Evolutionary conservation across 2,329 filamentous ascomycete genomes (phyloP), one percentile per base, ranked within the genome.

Genomic region (Fusarium haematococcum): DNA sequence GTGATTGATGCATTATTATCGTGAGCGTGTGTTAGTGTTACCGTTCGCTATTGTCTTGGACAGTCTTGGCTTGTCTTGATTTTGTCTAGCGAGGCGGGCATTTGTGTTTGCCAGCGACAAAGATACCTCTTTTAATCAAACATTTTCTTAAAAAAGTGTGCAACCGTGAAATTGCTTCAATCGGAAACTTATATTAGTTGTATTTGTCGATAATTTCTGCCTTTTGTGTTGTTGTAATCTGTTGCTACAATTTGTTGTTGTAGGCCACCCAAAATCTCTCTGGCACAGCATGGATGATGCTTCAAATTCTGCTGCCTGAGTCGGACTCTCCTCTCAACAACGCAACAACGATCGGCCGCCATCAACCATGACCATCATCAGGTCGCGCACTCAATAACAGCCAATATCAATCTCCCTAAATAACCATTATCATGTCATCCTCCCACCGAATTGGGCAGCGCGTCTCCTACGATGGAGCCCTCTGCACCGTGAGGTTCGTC

Each of bases 401-500:
- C 37, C 8, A 10, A 48, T 23, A 6, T 23, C 7, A 25, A 27
- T 41, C 27, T n/a, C 48, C 4, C 4, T 13, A n/a, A 58, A 50
- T 1, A 6, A 4, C 30, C 30, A 10, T 45, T 39, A 69, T 63
- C 52, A 89, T 88, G 86, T 63, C 83, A 59, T 68, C 79, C 20
- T 77, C 76, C 14, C 80, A 82, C 56, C 84, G 88, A 77, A 80
- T 92, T 71, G 94, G 94, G 62, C 92, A 97, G 83, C 91, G 97
- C 16, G 86, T 96, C 45, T 97, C 94, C 5, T 97, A 94, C 78
- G 91, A 93, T 75, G 91, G 91, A 35, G 90, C 91, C 23, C 84
- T 93, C 48, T 98, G 95, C 83, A 98, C 96, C 1, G 89, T 98
- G 67, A 92, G 95, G 70, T 98, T 95, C 80, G 84, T 94, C 70